Percentiles rank a stretch among this genome's conserved stretches.
Conservation (phyloP, 1,284 basidiomycete species). For the Puccinia brachypodii region DNA sequence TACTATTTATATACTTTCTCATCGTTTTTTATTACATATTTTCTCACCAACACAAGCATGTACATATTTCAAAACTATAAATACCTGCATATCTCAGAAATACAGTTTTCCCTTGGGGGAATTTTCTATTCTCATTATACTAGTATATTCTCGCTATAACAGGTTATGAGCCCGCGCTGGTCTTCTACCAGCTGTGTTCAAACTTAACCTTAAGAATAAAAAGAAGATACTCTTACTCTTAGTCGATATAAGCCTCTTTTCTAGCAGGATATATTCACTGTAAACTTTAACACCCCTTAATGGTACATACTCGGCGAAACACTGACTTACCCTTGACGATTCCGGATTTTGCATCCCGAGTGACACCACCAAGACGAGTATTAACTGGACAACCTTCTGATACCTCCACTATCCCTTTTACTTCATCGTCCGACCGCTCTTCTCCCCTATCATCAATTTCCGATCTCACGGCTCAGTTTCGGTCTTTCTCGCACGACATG, state of each 20-base stretch:
- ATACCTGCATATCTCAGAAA: too few species aligned
- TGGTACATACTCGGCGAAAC: not conserved
- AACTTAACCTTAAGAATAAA: too few species aligned
- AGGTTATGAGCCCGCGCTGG: not conserved
- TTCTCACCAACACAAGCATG: too few species aligned
- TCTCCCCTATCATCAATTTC: not conserved
- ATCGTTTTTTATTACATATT: too few species aligned
- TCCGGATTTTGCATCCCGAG: not conserved
- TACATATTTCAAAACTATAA: too few species aligned
- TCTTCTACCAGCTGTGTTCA: not conserved
- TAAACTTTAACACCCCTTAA: not conserved
- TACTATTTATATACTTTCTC: too few species aligned
- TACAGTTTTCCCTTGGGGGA: too few species aligned
- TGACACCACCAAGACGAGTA: not conserved
- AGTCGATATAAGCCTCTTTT: too few species aligned
- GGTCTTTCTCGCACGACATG: not conserved
- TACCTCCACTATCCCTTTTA: not conserved
- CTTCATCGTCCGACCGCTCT: too few species aligned
- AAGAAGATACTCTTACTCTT: too few species aligned
- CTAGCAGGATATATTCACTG: not conserved
- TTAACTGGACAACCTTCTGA: not conserved
- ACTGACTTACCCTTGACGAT: not conserved
- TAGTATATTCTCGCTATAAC: slow-evolving; percentile 1
- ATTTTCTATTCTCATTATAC: too few species aligned
- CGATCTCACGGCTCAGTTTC: not conserved